Evolutionary conservation across 768 basidiomycete genomes (phyloP).

Genomic region (Pholiota conissans): DNA sequence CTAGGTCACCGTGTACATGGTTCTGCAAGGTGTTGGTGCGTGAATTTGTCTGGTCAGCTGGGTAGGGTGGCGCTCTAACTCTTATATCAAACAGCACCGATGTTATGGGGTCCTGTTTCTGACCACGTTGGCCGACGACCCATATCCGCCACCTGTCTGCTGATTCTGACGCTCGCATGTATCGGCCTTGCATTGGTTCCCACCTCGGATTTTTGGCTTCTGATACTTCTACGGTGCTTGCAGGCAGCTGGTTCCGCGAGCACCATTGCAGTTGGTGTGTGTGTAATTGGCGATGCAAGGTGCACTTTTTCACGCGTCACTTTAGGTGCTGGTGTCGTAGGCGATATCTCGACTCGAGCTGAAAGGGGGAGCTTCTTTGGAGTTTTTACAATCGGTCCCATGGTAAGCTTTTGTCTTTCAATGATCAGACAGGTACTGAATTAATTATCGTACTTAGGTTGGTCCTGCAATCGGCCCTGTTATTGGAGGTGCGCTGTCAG

Average conservation of each 20-base stretch:
- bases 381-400: slow-evolving; percentile 62
- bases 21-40: slow-evolving; percentile 62
- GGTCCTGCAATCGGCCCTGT: slow-evolving; percentile 65
- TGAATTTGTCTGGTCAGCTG: no score
- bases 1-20: slow-evolving; percentile 69
- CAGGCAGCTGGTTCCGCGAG: slow-evolving; percentile 82
- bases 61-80: no score
- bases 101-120: slow-evolving; percentile 72
- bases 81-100: slow-evolving; percentile 44
- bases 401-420: slow-evolving; percentile 44
- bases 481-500: slow-evolving; percentile 58
- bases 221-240: slow-evolving; percentile 77
- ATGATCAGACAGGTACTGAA: slow-evolving; percentile 10
- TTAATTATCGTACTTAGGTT: slow-evolving; percentile 37
- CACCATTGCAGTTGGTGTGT: slow-evolving; percentile 68
- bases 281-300: neutral
- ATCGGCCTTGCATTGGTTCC: slow-evolving; percentile 55
- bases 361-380: slow-evolving; percentile 80
- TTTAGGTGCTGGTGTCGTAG: slow-evolving; percentile 72
- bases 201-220: slow-evolving; percentile 68
- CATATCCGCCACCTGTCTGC: slow-evolving; percentile 61
- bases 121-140: slow-evolving; percentile 66
- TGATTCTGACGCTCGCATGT: slow-evolving; percentile 65
- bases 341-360: slow-evolving; percentile 70
- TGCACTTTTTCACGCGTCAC: no score